These are phyloP conservation scores for Neoboletus subvelutipes DNA, from an alignment of 768 basidiomycete species.

Conservation along the genomic window DNA sequence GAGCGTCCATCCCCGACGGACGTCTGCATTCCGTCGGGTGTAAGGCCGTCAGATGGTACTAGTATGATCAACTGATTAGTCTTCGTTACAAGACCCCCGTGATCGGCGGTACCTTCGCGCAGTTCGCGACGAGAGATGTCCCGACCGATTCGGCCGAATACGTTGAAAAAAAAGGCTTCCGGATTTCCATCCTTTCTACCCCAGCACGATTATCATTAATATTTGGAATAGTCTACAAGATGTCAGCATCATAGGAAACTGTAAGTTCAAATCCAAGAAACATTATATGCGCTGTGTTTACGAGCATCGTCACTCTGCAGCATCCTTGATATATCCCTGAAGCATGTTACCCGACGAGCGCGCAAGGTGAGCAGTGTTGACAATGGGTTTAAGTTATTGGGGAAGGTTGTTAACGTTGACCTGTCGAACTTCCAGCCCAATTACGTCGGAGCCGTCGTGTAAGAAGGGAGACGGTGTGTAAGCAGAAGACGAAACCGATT, in stretches of 20 bases:
- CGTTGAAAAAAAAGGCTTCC: background rate
- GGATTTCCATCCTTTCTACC: conserved; percentile 8
- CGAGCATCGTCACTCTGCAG: no score
- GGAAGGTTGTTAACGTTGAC: background rate
- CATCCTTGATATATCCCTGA: background rate
- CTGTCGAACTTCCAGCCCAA: background rate
- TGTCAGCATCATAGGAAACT: no score
- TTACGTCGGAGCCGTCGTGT: conserved; percentile 3
- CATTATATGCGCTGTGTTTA: background rate
- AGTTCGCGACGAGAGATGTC: conserved; percentile 7
- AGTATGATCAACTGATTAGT: background rate
- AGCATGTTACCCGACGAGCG: background rate
- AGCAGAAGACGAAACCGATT: background rate
- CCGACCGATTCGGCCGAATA: conserved; percentile 21
- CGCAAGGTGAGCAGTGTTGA: background rate
- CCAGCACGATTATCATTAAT: background rate
- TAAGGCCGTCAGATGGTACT: background rate
- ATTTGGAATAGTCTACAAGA: background rate
- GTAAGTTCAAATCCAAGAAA: background rate
- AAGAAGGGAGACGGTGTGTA: background rate
- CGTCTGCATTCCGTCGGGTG: background rate
- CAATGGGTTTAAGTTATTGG: no score
- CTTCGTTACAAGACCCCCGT: conserved; percentile 18
- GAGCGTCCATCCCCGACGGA: background rate
- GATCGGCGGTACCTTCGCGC: conserved; percentile 22